Percentiles rank a stretch among this genome's conserved stretches.
Conservation (phyloP, 2,329 filamentous ascomycete genomes). For the Sporothrix pseudoabietina region DNA sequence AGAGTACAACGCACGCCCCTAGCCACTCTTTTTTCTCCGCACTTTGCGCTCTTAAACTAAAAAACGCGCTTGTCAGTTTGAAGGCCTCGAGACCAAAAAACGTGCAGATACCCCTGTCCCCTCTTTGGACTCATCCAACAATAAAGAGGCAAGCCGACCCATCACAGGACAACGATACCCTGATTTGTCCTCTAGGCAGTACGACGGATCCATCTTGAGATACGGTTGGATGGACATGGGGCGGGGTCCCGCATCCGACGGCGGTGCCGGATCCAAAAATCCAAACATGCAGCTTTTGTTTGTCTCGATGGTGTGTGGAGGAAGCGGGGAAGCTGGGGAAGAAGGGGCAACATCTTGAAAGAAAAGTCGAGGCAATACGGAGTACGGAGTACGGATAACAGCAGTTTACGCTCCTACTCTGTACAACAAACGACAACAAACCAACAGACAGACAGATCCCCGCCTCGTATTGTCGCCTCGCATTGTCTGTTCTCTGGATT, state of each 20-base stretch:
- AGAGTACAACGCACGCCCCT: no score
- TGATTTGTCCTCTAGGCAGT: neutral
- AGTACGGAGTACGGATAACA: no score
- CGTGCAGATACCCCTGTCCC: neutral
- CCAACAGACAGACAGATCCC: neutral
- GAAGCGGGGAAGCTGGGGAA: neutral
- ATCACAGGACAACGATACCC: conserved; percentile 11
- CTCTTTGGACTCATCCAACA: neutral
- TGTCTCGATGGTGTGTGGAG: neutral
- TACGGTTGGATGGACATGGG: neutral
- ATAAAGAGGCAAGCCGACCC: neutral
- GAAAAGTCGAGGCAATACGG: neutral
- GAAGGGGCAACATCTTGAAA: no score
- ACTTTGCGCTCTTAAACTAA: neutral
- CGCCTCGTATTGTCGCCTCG: neutral
- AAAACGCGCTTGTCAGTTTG: no score
- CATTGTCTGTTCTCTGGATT: neutral
- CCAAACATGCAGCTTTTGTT: neutral
- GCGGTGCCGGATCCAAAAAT: neutral
- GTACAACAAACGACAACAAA: neutral
- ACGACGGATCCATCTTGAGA: no score
- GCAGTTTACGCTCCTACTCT: no score
- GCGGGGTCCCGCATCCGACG: neutral
- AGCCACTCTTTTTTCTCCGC: neutral
- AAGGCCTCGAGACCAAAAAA: neutral